These are phyloP conservation scores for Westerdykella ornata DNA, from an alignment of 2,329 filamentous ascomycete species.

Conservation along the genomic window DNA sequence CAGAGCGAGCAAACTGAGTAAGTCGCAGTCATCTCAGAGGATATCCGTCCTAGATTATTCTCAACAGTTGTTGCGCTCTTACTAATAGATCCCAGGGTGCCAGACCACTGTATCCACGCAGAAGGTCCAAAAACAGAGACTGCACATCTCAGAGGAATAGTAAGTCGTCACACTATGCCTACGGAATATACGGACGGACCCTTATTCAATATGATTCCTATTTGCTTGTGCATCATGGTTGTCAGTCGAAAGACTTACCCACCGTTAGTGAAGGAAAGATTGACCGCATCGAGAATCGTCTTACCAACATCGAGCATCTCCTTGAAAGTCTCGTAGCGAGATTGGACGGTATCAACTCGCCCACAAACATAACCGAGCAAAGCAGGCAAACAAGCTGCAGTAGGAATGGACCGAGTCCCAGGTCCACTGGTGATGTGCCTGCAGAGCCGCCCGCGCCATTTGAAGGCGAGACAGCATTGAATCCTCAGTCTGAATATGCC, in stretches of 20 bases:
- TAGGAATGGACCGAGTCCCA: constrained; percentile 10
- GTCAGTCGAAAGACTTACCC: not conserved
- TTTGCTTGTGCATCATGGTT: not conserved
- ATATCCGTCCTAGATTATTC: not conserved
- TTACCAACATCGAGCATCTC: constrained; percentile 44
- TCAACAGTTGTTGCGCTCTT: not conserved
- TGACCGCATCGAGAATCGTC: constrained; percentile 46
- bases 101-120: constrained; percentile 28
- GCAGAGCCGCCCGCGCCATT: constrained; percentile 32
- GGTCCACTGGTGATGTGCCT: constrained; percentile 17
- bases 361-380: constrained; percentile 14
- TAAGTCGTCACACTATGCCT: constrained; percentile 11
- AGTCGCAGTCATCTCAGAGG: constrained; percentile 2
- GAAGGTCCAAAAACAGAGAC: constrained; percentile 28
- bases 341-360: constrained; percentile 22
- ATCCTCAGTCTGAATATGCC: constrained; percentile 45
- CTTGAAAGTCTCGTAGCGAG: constrained; percentile 33
- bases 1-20: constrained; percentile 32
- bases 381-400: constrained; percentile 23
- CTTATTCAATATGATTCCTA: not conserved
- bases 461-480: constrained; percentile 47
- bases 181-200: not conserved
- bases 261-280: constrained; percentile 46
- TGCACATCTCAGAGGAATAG: constrained; percentile 37
- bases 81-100: constrained; percentile 17